Base-by-base conservation (phyloP, 1,284 basidiomycete genomes). In the Peniophora sp. region DNA sequence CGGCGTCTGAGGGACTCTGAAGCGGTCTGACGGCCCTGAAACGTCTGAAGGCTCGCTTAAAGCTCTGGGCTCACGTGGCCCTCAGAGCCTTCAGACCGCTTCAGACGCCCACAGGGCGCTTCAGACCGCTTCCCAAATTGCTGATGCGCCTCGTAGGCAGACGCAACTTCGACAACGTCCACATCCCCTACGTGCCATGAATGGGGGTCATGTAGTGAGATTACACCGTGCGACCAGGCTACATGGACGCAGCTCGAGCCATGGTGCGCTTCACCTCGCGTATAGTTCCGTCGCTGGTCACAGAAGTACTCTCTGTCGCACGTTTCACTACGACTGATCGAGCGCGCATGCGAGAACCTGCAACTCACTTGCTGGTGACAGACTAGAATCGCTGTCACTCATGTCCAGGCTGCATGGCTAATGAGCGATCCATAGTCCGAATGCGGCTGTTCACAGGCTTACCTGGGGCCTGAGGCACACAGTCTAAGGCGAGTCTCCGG, bases 391-490 rank as follows among this genome's bases (percentile, higher is more conserved):
- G 57, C 88, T 77, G n/a, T 88, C 85, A 66, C 88, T 86, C 24
- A 90, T 89, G 64, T 91, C 88, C 47, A 89, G 63, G 62, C 85
- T 63, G 47, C 44, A 32, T 35, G n/a, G n/a, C 35, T n/a, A 17
- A 23, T 27, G 3, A 14, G 9, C 2, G 3, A 22, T 17, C 57
- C 66, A 48, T 56, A 79, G n/a, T n/a, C n/a, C n/a, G n/a, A n/a
- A n/a, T n/a, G n/a, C n/a, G n/a, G n/a, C n/a, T n/a, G n/a, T n/a
- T n/a, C n/a, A n/a, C n/a, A n/a, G n/a, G n/a, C n/a, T n/a, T n/a
- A n/a, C n/a, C n/a, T n/a, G n/a, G n/a, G n/a, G n/a, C 84, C 83
- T 88, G 45, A 90, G 65, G 63, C 90, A 91, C 2, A 89, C 85
- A 0, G n/a, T n/a, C n/a, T n/a, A n/a, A n/a, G 88, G 85, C 14